Evolutionary conservation across 306 rosid genomes (phyloP).

Genomic region (Corylus heterophylla): DNA sequence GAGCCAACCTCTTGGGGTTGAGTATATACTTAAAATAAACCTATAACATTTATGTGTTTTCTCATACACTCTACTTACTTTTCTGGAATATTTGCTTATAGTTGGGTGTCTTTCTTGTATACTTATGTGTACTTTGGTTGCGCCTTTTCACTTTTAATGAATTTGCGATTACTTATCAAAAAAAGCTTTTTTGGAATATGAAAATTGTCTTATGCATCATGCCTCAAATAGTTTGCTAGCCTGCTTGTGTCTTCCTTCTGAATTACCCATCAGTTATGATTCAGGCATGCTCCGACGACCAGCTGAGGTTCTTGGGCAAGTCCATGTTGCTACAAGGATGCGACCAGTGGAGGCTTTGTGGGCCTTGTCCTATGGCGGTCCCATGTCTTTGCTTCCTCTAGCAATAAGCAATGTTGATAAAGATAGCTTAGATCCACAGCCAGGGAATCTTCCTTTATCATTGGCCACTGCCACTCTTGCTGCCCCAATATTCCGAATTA

Average conservation of each 20-base stretch:
- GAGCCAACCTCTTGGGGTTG: background rate
- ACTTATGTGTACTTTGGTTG: no score
- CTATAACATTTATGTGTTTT: background rate
- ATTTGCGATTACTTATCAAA: no score
- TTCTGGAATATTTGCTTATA: background rate
- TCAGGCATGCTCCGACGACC: conserved; percentile 89
- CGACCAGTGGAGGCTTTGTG: conserved; percentile 84
- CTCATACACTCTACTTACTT: background rate
- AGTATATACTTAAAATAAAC: background rate
- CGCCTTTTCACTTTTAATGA: no score
- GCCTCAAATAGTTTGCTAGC: conserved; percentile 24
- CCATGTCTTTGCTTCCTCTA: conserved; percentile 92
- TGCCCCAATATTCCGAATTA: conserved; percentile 78
- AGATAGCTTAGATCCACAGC: conserved; percentile 74
- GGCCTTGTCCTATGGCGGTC: conserved; percentile 97
- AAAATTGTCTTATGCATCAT: conserved; percentile 26
- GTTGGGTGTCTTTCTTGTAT: no score
- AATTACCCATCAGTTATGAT: conserved; percentile 31
- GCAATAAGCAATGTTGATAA: conserved; percentile 67
- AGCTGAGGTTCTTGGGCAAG: conserved; percentile 99
- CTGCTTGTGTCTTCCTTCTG: conserved; percentile 28
- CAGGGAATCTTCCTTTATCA: conserved; percentile 61
- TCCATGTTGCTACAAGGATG: conserved; percentile 84
- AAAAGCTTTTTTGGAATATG: background rate
- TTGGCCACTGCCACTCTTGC: conserved; percentile 81